Evolutionary conservation across 371 early-diverging fungal species (phyloP).

Genomic region (Dipsacomyces acuminosporus): DNA sequence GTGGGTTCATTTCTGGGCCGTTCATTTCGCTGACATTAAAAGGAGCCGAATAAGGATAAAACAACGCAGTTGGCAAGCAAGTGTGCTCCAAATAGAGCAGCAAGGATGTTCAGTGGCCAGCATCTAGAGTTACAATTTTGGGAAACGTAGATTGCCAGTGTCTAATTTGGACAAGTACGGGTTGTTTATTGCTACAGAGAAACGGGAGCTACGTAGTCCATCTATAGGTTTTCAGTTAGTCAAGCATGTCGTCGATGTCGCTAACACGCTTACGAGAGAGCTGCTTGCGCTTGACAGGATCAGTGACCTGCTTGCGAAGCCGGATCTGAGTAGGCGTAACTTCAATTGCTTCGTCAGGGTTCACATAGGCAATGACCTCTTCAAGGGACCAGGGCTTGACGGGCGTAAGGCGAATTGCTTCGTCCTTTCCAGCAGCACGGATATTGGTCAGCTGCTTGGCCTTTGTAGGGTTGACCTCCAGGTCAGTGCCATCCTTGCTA

Average conservation of each 20-base stretch:
- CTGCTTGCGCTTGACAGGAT: conserved; percentile 58
- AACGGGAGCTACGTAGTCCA: neutral
- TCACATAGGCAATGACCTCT: conserved; percentile 67
- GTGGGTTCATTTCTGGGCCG: too few species aligned
- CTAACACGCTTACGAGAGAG: conserved; percentile 43
- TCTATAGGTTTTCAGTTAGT: conserved; percentile 13
- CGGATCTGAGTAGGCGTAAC: conserved; percentile 66
- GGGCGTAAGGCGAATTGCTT: conserved; percentile 61
- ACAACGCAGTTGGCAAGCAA: too few species aligned
- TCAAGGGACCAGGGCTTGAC: conserved; percentile 63
- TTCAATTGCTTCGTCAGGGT: conserved; percentile 73
- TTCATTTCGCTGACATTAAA: too few species aligned
- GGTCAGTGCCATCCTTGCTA: conserved; percentile 58
- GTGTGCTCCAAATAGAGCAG: too few species aligned
- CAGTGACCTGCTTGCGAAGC: conserved; percentile 65
- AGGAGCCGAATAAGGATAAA: too few species aligned
- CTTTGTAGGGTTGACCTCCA: conserved; percentile 77
- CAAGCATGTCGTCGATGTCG: conserved; percentile 36
- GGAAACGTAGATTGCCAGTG: too few species aligned
- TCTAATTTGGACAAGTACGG: neutral
- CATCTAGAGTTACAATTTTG: too few species aligned
- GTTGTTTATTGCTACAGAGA: neutral
- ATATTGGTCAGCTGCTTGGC: conserved; percentile 70
- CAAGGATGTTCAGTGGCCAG: too few species aligned
- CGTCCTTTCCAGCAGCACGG: conserved; percentile 69